A percentile compares a stretch with the other conserved stretches of the same genome.
Evolutionary conservation across 768 basidiomycete genomes (phyloP).

Genomic region (Tricholoma flavovirens): DNA sequence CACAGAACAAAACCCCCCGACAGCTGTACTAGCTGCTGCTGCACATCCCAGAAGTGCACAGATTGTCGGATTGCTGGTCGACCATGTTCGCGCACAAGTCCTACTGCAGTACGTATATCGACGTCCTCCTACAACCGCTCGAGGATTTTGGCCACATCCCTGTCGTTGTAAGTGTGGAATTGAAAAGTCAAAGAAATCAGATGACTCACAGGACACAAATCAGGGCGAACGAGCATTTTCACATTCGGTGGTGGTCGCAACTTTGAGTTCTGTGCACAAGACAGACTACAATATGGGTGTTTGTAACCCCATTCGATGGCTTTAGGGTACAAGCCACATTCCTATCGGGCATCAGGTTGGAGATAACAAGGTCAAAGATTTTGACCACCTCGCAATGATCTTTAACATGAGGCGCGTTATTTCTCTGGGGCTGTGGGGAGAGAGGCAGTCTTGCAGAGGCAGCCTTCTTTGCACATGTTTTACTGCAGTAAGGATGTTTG

Average conservation of each 20-base stretch:
- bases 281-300: slow-evolving; percentile 12
- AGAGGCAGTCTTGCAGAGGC: not conserved
- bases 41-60: slow-evolving; percentile 6
- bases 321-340: slow-evolving; percentile 11
- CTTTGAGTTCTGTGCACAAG: slow-evolving; percentile 8
- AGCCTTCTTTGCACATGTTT: slow-evolving; percentile 9
- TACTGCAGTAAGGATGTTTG: slow-evolving; percentile 13
- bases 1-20: slow-evolving; percentile 9
- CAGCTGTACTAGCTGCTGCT: slow-evolving; percentile 3
- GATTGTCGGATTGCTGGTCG: not conserved
- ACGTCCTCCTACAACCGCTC: not conserved
- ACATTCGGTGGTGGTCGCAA: not conserved
- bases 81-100: slow-evolving; percentile 6
- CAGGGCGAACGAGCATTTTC: not conserved
- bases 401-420: not conserved
- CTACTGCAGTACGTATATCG: slow-evolving; percentile 12
- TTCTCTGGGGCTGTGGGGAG: not conserved
- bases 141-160: slow-evolving; percentile 13
- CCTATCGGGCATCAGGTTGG: slow-evolving; percentile 2
- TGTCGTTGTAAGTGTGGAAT: not conserved
- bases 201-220: not conserved
- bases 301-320: slow-evolving; percentile 1
- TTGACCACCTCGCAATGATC: slow-evolving; percentile 3
- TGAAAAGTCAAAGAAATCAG: not conserved
- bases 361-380: not conserved